phyloP scores from a whole-genome alignment of 1,284 basidiomycete species.

The Trichosporon sp. region DNA sequence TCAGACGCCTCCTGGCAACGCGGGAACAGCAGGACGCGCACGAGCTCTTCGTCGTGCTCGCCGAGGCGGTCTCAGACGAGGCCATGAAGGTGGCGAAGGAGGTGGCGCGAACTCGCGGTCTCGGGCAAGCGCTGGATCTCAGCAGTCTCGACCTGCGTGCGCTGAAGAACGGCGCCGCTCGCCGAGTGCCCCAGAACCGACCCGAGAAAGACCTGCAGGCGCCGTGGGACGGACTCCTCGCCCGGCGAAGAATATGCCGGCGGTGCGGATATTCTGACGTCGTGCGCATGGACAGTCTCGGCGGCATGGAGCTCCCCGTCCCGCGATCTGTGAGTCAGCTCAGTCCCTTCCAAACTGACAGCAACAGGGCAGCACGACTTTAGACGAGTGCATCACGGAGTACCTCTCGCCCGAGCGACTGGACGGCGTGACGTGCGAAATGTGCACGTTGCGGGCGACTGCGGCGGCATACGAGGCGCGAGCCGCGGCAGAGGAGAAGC shows the following conservation, averaged over 20 bases:
- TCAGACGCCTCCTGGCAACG: conserved; percentile 72
- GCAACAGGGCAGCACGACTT: conserved; percentile 51
- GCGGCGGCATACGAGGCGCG: conserved; percentile 46
- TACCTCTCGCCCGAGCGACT: conserved; percentile 58
- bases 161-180: conserved; percentile 5
- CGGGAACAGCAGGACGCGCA: conserved; percentile 94
- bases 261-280: conserved; percentile 52
- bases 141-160: not conserved
- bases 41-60: conserved; percentile 87
- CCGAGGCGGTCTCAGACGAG: conserved; percentile 83
- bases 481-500: conserved; percentile 23
- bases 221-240: conserved; percentile 56
- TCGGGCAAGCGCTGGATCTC: conserved; percentile 29
- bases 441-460: conserved; percentile 57
- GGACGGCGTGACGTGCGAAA: conserved; percentile 58
- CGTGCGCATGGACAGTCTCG: conserved; percentile 52
- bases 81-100: conserved; percentile 57
- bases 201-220: conserved; percentile 35
- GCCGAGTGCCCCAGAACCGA: conserved; percentile 16
- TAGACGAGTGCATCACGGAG: conserved; percentile 57
- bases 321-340: conserved; percentile 47
- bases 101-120: conserved; percentile 37
- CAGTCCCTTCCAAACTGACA: conserved; percentile 20
- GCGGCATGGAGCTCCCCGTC: conserved; percentile 54
- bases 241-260: conserved; percentile 51